Base-by-base conservation (phyloP, 2,329 filamentous ascomycete genomes). In the Ceratocystis albifundus region DNA sequence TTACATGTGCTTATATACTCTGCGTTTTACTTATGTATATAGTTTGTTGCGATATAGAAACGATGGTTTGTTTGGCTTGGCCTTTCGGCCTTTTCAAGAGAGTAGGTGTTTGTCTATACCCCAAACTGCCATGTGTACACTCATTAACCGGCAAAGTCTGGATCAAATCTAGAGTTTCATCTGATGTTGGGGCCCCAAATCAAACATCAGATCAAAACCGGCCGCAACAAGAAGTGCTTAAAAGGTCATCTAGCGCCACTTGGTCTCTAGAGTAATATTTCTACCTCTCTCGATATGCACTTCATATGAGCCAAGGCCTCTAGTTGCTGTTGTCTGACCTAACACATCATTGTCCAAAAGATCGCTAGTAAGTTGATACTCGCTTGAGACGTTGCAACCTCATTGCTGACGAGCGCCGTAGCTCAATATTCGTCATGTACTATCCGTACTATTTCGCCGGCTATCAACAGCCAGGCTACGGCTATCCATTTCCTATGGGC, bases 371-470 rank as follows among this genome's bases (percentile, higher is more conserved):
- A 22, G 46, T 22, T 50, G n/a, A n/a, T 22, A 8, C 46, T n/a
- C 17, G 17, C 22, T 50, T 7, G 17, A 20, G n/a, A 20, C 10
- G 17, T 4, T 22, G 17, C 22, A 8, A 50, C 8, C 53, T 8
- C 17, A 3, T 6, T 17, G 15, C 53, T 59, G 30, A 59, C 53
- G 25, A 59, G 15, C n/a, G 17, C 8, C 53, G n/a, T 30, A 10
- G 17, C 12, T n/a, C 53, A 59, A 30, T 17, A 3, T 59, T 15
- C 53, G 36, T 5, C 1, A 59, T 59, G 53, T 59, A 30, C 53
- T 17, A 59, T 59, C 53, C 53, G 53, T 59, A 59, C 53, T 59
- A 59, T 8, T 59, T 59, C 15, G 12, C 53, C 17, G 53, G 25
- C 53, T 28, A 59, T 4, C 28, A 28, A 12, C 28, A 30, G 22